These are phyloP conservation scores for Scytalidium lignicola DNA, from an alignment of 2,329 filamentous ascomycete species.

Conservation along the genomic window DNA sequence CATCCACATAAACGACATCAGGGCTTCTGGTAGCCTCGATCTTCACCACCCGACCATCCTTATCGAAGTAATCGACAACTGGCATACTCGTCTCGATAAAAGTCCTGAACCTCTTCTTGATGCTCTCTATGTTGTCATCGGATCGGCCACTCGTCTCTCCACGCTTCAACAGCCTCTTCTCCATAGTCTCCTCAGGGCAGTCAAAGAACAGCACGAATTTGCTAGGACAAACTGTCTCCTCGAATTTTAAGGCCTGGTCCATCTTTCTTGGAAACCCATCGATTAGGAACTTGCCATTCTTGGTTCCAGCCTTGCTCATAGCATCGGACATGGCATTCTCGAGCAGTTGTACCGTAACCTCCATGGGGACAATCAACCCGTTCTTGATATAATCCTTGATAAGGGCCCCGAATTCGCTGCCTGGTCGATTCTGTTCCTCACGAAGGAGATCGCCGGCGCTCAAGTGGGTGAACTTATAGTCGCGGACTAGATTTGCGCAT, in stretches of 20 bases:
- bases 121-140: conserved; percentile 93
- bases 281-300: conserved; percentile 68
- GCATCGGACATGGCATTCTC: conserved; percentile 85
- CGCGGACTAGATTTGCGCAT: conserved; percentile 78
- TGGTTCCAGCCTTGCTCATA: conserved; percentile 44
- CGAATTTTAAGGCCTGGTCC: conserved; percentile 93
- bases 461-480: conserved; percentile 90
- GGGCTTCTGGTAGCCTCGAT: conserved; percentile 66
- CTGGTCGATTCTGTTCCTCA: conserved; percentile 83
- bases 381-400: conserved; percentile 93
- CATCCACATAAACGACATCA: conserved; percentile 54
- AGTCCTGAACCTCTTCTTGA: conserved; percentile 91
- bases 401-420: conserved; percentile 84
- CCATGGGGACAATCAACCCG: conserved; percentile 96
- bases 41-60: conserved; percentile 72
- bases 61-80: conserved; percentile 80
- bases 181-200: conserved; percentile 86
- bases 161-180: conserved; percentile 74
- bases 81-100: conserved; percentile 98
- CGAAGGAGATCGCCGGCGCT: conserved; percentile 90
- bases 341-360: conserved; percentile 88
- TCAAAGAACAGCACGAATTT: conserved; percentile 90
- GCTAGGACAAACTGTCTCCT: conserved; percentile 78
- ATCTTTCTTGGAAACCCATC: conserved; percentile 92
- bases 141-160: conserved; percentile 87